Conservation (phyloP, 1,139 yeast genomes). For the Nakaseomyces sp. region DNA sequence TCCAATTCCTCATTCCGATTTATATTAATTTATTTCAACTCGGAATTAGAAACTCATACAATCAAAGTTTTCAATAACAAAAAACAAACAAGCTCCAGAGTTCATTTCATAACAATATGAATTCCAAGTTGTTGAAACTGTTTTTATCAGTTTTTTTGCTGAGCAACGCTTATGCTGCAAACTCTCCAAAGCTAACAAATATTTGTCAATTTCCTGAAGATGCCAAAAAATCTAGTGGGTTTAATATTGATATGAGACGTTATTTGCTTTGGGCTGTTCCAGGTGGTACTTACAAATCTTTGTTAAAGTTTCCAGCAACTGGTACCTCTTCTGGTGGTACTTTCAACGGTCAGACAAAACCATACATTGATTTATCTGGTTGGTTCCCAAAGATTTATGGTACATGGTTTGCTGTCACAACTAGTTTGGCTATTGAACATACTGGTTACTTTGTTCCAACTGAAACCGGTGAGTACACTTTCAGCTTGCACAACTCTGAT, state of each 20-base stretch:
- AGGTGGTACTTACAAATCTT: background rate
- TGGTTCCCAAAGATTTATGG: conserved; percentile 3
- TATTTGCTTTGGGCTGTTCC: background rate
- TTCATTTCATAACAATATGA: no score
- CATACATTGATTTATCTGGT: background rate
- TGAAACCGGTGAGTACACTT: conserved; percentile 7
- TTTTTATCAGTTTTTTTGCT: background rate
- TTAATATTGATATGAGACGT: background rate
- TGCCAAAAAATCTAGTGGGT: background rate
- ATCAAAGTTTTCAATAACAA: no score
- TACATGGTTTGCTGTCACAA: conserved; percentile 6
- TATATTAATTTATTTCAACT: no score
- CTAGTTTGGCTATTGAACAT: conserved; percentile 14
- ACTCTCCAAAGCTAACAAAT: conserved; percentile 2
- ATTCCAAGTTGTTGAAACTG: background rate
- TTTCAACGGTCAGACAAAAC: conserved; percentile 1
- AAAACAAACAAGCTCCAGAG: no score
- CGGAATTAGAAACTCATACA: no score
- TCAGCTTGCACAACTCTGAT: conserved; percentile 7
- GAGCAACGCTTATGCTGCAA: background rate
- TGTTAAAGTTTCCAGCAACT: conserved; percentile 2
- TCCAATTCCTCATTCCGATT: no score
- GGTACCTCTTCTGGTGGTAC: background rate
- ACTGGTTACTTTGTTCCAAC: conserved; percentile 8
- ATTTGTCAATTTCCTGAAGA: conserved; percentile 2